Percentiles rank a stretch among this genome's conserved stretches.
phyloP scores from a whole-genome alignment of 441 rosid species.

The Croton setiger region DNA sequence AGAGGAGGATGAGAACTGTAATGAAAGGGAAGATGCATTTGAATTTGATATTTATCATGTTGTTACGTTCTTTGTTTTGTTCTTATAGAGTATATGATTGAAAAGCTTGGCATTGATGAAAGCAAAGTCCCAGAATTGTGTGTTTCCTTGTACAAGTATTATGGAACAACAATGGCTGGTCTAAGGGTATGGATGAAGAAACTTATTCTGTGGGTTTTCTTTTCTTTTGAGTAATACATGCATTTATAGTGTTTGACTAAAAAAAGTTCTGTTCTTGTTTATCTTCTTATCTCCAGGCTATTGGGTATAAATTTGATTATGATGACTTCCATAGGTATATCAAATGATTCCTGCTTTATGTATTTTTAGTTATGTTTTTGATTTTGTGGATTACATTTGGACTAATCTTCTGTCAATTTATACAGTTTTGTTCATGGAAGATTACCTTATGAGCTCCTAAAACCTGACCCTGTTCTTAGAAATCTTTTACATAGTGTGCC shows the following conservation, averaged over 20 bases:
- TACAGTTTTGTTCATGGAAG: conserved; percentile 81
- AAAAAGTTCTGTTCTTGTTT: not conserved
- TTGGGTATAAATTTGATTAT: conserved; percentile 64
- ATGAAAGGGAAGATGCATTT: not conserved
- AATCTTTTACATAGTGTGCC: conserved; percentile 67
- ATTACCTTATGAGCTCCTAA: conserved; percentile 67
- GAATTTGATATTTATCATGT: not conserved
- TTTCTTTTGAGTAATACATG: not conserved
- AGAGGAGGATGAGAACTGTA: not conserved
- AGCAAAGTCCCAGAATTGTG: conserved; percentile 57
- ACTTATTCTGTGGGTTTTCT: conserved; percentile 4
- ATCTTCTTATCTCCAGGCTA: conserved; percentile 43
- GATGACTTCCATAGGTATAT: conserved; percentile 83
- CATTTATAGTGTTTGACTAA: not conserved
- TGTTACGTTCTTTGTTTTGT: not conserved
- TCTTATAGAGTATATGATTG: conserved; percentile 52
- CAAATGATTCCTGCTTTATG: not conserved
- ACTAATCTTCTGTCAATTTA: conserved; percentile 19
- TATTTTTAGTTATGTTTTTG: not conserved
- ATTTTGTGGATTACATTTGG: not conserved
- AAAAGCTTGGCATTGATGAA: conserved; percentile 58
- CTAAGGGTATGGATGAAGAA: conserved; percentile 48
- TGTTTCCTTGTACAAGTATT: conserved; percentile 50
- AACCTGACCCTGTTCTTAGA: conserved; percentile 78
- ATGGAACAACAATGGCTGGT: conserved; percentile 91